These are phyloP conservation scores for Aspergillus spinulosporus DNA, from an alignment of 2,329 filamentous ascomycete species.

Conservation along the genomic window DNA sequence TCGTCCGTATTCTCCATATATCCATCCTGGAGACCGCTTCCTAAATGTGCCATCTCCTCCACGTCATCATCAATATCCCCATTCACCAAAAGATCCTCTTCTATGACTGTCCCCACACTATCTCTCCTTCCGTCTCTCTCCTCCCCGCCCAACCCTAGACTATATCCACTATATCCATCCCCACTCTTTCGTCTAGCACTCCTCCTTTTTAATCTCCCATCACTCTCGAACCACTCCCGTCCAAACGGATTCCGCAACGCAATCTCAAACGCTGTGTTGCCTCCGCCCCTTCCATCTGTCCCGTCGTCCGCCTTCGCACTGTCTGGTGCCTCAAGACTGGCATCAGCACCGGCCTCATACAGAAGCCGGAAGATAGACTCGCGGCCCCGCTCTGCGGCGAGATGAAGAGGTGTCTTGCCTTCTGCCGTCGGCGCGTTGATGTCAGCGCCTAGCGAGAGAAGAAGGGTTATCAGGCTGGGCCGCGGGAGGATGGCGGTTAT, in stretches of 20 bases:
- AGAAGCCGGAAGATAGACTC: constrained; percentile 27
- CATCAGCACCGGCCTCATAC: constrained; percentile 29
- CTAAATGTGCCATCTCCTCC: not conserved
- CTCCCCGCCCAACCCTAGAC: constrained; percentile 5
- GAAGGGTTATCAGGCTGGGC: constrained; percentile 23
- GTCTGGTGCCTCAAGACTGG: constrained; percentile 19
- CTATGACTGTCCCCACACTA: constrained; percentile 23
- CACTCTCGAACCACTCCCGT: constrained; percentile 25
- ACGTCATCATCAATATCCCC: not conserved
- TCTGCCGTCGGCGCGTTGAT: constrained; percentile 23
- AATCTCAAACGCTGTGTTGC: constrained; percentile 26
- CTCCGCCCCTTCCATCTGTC: constrained; percentile 1
- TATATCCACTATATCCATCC: no score
- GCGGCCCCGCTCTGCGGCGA: constrained; percentile 31
- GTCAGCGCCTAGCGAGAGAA: constrained; percentile 24
- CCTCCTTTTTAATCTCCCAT: constrained; percentile 17
- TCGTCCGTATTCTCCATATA: not conserved
- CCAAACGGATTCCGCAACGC: constrained; percentile 28
- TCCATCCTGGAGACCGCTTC: not conserved
- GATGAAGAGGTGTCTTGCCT: constrained; percentile 27
- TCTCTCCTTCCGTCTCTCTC: constrained; percentile 13
- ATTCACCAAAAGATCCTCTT: constrained; percentile 8
- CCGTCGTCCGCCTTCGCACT: constrained; percentile 13
- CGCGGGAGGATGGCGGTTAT: constrained; percentile 21
- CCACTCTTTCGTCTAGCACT: no score